Evolutionary conservation across 2,329 filamentous ascomycete genomes (phyloP).

Genomic region (Thelonectria olida): DNA sequence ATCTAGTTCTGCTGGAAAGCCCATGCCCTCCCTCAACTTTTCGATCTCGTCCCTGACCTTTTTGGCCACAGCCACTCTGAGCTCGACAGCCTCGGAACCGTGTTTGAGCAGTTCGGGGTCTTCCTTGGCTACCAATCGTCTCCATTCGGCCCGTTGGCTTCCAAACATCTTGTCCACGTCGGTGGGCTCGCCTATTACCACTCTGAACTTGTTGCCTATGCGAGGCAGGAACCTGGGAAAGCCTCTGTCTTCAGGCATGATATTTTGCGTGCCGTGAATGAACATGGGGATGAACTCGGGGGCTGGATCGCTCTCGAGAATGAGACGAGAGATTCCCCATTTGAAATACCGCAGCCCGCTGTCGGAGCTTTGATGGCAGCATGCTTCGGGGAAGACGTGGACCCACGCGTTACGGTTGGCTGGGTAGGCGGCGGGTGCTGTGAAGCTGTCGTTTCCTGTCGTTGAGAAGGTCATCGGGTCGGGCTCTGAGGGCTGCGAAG

Average conservation of each 20-base stretch:
- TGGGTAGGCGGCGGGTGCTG: conserved; percentile 76
- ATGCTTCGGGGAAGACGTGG: conserved; percentile 95
- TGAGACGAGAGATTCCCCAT: conserved; percentile 92
- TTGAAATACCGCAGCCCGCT: conserved; percentile 95
- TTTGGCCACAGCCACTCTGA: conserved; percentile 79
- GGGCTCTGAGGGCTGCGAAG: conserved; percentile 26
- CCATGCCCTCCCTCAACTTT: conserved; percentile 76
- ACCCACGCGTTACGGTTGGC: conserved; percentile 83
- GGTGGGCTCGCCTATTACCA: conserved; percentile 83
- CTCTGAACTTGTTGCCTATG: conserved; percentile 72
- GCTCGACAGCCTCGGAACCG: conserved; percentile 71
- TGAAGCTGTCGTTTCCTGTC: conserved; percentile 70
- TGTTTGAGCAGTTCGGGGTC: conserved; percentile 57
- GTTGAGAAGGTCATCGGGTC: conserved; percentile 68
- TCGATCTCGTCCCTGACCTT: conserved; percentile 82
- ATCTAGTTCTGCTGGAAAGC: conserved; percentile 80
- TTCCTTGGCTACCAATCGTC: conserved; percentile 63
- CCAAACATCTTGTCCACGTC: conserved; percentile 81
- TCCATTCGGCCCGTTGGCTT: conserved; percentile 79
- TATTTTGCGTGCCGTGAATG: conserved; percentile 85
- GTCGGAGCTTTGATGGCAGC: conserved; percentile 85
- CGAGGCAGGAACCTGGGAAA: conserved; percentile 87
- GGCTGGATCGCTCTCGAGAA: conserved; percentile 87
- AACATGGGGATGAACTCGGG: conserved; percentile 95
- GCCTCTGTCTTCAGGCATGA: conserved; percentile 85